Evolutionary conservation across 257 asterid species (phyloP).

Genomic region (Solanum megistacrolobum): DNA sequence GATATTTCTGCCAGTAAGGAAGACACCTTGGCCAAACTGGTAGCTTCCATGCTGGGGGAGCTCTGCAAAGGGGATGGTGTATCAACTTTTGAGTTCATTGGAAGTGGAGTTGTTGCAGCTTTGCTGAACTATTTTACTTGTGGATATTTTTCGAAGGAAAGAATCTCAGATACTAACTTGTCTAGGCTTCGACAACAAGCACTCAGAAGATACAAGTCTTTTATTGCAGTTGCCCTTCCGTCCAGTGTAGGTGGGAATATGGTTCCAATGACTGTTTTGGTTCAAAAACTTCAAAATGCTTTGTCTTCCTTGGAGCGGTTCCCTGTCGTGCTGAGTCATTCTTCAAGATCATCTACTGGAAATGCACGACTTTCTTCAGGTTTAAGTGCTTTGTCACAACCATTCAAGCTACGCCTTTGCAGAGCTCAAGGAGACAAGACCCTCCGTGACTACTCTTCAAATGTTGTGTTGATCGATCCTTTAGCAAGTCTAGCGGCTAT

Average conservation of each 20-base stretch:
- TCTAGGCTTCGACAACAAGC: conserved; percentile 79
- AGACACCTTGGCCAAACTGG: conserved; percentile 55
- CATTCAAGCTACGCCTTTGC: conserved; percentile 93
- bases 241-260: conserved; percentile 24
- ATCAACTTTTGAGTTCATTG: conserved; percentile 92
- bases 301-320: conserved; percentile 86
- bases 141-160: conserved; percentile 76
- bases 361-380: conserved; percentile 92
- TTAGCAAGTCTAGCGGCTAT: conserved; percentile 91
- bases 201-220: conserved; percentile 68
- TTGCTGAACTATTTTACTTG: conserved; percentile 82
- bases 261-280: conserved; percentile 70
- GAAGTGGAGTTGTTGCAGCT: conserved; percentile 87
- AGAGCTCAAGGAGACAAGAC: conserved; percentile 91
- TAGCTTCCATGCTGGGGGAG: conserved; percentile 75
- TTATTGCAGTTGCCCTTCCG: conserved; percentile 78
- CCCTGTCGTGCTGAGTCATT: conserved; percentile 87
- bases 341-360: conserved; percentile 65
- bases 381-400: conserved; percentile 78
- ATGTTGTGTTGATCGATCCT: conserved; percentile 87
- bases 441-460: conserved; percentile 95
- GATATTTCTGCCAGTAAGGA: conserved; percentile 57
- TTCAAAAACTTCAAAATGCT: conserved; percentile 91
- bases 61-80: conserved; percentile 93
- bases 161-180: conserved; percentile 57